Evolutionary conservation across 2,329 filamentous ascomycete genomes (phyloP).

Genomic region (Colletotrichum musae): DNA sequence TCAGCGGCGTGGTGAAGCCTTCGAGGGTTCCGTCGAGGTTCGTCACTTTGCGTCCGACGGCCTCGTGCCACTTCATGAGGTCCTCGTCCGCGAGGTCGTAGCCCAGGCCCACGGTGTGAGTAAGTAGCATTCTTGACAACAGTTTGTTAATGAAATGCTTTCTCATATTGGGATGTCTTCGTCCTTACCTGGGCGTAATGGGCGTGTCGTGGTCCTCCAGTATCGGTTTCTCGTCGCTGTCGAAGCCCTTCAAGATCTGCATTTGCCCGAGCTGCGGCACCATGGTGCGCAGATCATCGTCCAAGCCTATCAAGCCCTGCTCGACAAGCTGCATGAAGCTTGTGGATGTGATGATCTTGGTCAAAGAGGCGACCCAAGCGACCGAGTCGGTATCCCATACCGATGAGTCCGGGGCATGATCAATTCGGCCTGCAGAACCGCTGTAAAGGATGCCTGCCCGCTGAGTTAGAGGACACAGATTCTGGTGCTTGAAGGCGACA

Average conservation of each 20-base stretch:
- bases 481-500: too few relatives aligned
- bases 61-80: conserved; percentile 56
- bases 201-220: conserved; percentile 53
- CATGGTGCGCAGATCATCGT: conserved; percentile 53
- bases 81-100: conserved; percentile 60
- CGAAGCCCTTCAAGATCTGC: conserved; percentile 56
- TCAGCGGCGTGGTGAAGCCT: conserved; percentile 59
- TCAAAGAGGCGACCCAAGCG: conserved; percentile 58
- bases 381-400: conserved; percentile 52
- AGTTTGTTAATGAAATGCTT: not conserved
- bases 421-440: conserved; percentile 54
- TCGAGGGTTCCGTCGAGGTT: conserved; percentile 52
- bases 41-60: conserved; percentile 50
- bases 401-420: conserved; percentile 47
- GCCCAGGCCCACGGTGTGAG: conserved; percentile 63
- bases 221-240: conserved; percentile 52
- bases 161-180: not conserved
- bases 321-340: conserved; percentile 59
- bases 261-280: conserved; percentile 53
- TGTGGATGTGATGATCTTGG: conserved; percentile 57
- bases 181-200: conserved; percentile 55
- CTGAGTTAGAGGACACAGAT: not conserved
- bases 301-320: conserved; percentile 50
- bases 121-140: conserved; percentile 57
- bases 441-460: conserved; percentile 52